Conservation (phyloP, 2,329 filamentous ascomycete species). For the Zelopaecilomyces penicillatus region DNA sequence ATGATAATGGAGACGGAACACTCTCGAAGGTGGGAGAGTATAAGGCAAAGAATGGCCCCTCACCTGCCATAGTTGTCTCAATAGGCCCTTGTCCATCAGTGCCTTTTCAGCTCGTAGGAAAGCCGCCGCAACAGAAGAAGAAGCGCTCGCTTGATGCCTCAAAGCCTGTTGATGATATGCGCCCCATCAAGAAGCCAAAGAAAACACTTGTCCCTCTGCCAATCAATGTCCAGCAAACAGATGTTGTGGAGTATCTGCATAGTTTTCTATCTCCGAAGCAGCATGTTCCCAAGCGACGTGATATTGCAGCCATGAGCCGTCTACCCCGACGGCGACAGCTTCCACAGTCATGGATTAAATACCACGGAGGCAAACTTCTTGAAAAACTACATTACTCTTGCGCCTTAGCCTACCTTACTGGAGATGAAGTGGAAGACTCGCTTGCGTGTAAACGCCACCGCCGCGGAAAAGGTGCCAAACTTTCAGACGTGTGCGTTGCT, state of each 20-base stretch:
- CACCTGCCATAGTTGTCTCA: constrained; percentile 22
- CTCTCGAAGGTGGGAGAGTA: constrained; percentile 22
- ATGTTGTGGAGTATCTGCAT: constrained; percentile 16
- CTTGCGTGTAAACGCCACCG: constrained; percentile 5
- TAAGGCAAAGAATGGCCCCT: constrained; percentile 12
- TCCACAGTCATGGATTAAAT: constrained; percentile 17
- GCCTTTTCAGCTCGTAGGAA: neutral
- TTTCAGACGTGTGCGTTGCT: constrained; percentile 21
- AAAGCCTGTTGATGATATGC: neutral
- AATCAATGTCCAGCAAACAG: constrained; percentile 1
- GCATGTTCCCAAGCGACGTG: constrained; percentile 11
- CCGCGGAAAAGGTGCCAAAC: constrained; percentile 8
- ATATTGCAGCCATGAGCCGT: constrained; percentile 15
- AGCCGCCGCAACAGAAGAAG: neutral
- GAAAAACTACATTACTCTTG: constrained; percentile 18
- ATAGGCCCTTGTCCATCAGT: constrained; percentile 8
- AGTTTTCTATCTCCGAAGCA: constrained; percentile 14
- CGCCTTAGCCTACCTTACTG: constrained; percentile 24
- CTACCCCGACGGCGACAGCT: constrained; percentile 18
- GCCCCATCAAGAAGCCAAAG: constrained; percentile 1
- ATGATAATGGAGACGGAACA: constrained; percentile 35
- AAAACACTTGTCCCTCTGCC: constrained; percentile 2
- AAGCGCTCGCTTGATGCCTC: constrained; percentile 2
- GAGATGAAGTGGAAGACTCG: constrained; percentile 15
- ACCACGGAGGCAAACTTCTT: constrained; percentile 14